Base-by-base conservation (phyloP, 768 basidiomycete genomes). In the Termitomyces sp. region DNA sequence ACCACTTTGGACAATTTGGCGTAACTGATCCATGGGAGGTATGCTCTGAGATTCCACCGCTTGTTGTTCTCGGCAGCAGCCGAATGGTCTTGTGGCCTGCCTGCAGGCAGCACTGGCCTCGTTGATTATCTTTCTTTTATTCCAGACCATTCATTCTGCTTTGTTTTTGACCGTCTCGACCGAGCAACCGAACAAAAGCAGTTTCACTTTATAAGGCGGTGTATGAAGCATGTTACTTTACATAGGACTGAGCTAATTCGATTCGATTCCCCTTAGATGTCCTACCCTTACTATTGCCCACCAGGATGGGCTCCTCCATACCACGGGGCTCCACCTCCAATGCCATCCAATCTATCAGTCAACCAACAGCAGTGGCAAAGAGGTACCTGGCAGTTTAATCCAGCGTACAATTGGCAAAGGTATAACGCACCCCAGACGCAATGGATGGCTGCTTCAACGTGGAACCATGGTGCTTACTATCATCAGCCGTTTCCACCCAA, bases 291-390 rank as follows among this genome's bases (percentile, higher is more conserved):
- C 54, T 49, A 44, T 37, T 45, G 41, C 51, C 63, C 63, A 8
- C 63, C 59, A 59, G 65, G 65, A 57, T 66, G 65, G 65, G 37
- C 33, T 7, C 78, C 77, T 7, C 78, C 78, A 0, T 78, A 68
- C 54, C 68, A 70, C n/a, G 77, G 76, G 16, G 79, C 82, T 8
- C 84, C 83, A 2, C 86, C 87, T n/a, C 86, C 86, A 16, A 73
- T 78, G 16, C 85, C 86, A 6, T 61, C 76, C 6, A 80, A 81
- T 36, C 62, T 74, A 20, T 69, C 72, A 44, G 67, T 81, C 5
- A 78, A 76, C 56, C 72, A 74, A 1, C 73, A 77, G 45, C 76
- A 78, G 57, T 85, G 84, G 84, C 76, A 80, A 33, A 73, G 75
- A 6, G 84, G 84, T 15, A 71, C 60, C 46, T 85, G 84, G 84